Evolutionary conservation across 2,329 filamentous ascomycete genomes (phyloP), one percentile per base, ranked within the genome.

Genomic region (Metarhizium guizhouense): DNA sequence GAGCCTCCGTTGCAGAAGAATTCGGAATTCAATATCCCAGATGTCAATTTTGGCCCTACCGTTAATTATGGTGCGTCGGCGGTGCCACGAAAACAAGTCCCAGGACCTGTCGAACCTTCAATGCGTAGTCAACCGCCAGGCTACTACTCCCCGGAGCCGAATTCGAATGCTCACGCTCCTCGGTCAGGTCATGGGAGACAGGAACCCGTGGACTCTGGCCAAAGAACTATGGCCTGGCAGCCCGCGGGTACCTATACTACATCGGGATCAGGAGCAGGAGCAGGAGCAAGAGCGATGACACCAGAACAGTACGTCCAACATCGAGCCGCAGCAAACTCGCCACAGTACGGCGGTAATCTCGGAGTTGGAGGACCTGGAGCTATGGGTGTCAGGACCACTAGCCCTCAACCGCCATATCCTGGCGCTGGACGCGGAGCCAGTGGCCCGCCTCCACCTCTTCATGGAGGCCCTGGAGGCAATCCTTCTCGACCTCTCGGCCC

Each of bases 21-120:
- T 52, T 52, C 67, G 0, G 66, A 74, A 14, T 76, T 81, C 29
- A 78, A 83, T 56, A 84, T 95, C 58, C 89, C 90, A 1, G 73
- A 79, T 4, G 82, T 96, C 59, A 86, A 96, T 68, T 96, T 96
- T 71, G 93, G 93, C 0, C 90, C 86, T 6, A 96, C 92, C 0
- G 74, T 89, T 62, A 86, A 87, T 57, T 86, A 90, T 56, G 72
- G 67, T 38, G 73, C 71, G 13, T 48, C 67, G 18, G 57, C 70
- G n/a, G 59, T 67, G 2, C 61, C 67, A 10, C 66, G 61, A 6
- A 70, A 60, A 56, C 73, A 70, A 58, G 63, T 65, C 0, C 66
- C 59, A 1, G 40, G 40, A 29, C 32, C 47, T 7, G 50, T 14
- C 18, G 56, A 58, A 42, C 55, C 67, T 51, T 58, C 14, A 32